Evolutionary conservation across 805 yeast species (phyloP).

Genomic region (Cyberlindnera euphorbiae): DNA sequence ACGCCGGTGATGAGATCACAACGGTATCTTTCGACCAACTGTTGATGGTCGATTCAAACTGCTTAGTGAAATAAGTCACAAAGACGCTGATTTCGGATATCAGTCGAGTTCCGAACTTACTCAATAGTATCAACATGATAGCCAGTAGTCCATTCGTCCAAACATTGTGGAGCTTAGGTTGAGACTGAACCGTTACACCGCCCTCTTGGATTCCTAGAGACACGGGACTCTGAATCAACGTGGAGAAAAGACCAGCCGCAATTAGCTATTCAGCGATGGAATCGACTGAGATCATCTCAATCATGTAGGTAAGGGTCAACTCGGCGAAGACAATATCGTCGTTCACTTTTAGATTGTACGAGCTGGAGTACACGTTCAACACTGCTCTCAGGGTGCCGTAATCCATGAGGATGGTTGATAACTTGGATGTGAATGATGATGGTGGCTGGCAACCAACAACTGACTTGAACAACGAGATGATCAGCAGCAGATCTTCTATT

Average conservation of each 20-base stretch:
- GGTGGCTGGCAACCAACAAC: conserved; percentile 48
- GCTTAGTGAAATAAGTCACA: conserved; percentile 57
- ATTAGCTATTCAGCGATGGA: conserved; percentile 64
- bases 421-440: conserved; percentile 39
- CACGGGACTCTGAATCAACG: conserved; percentile 68
- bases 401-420: conserved; percentile 49
- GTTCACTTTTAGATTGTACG: conserved; percentile 55
- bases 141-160: conserved; percentile 87
- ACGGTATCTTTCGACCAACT: conserved; percentile 65
- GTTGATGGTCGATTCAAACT: conserved; percentile 55
- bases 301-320: conserved; percentile 59
- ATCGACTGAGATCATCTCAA: conserved; percentile 59
- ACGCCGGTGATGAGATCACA: conserved; percentile 40
- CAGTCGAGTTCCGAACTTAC: conserved; percentile 58
- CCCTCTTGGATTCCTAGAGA: conserved; percentile 67
- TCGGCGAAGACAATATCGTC: conserved; percentile 72
- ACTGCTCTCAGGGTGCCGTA: conserved; percentile 60
- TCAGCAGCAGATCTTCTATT: conserved; percentile 59
- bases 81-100: conserved; percentile 64
- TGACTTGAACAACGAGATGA: conserved; percentile 60
- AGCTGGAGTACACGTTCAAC: conserved; percentile 59
- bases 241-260: conserved; percentile 58
- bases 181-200: conserved; percentile 43
- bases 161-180: conserved; percentile 61
- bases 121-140: conserved; percentile 52